Conservation (phyloP, 2,329 filamentous ascomycete species). For the Fusarium napiforme region DNA sequence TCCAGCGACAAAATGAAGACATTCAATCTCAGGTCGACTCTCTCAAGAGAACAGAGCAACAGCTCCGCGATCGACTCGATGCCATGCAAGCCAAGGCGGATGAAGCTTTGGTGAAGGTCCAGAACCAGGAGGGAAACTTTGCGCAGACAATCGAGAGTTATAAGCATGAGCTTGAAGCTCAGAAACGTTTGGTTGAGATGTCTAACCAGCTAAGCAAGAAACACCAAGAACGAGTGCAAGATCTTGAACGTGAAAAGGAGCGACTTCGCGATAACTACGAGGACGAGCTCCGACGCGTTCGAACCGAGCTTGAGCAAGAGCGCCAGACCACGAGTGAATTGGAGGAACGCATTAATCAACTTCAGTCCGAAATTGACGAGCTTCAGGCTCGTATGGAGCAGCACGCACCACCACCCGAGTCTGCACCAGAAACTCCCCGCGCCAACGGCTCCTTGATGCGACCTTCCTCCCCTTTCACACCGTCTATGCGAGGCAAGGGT, state of each 20-base stretch:
- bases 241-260: constrained; percentile 73
- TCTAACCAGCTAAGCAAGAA: constrained; percentile 81
- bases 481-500: constrained; percentile 66
- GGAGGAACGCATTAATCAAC: constrained; percentile 60
- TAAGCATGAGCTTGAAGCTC: constrained; percentile 84
- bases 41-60: constrained; percentile 81
- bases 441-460: constrained; percentile 66
- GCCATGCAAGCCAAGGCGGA: constrained; percentile 89
- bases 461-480: constrained; percentile 68
- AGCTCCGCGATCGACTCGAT: constrained; percentile 82
- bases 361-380: constrained; percentile 66
- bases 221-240: constrained; percentile 75
- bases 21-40: constrained; percentile 80
- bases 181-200: constrained; percentile 82
- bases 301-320: constrained; percentile 67
- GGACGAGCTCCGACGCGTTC: constrained; percentile 65
- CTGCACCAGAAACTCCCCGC: constrained; percentile 69
- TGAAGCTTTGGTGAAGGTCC: constrained; percentile 81
- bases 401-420: constrained; percentile 53
- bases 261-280: constrained; percentile 72
- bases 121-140: constrained; percentile 85
- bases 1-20: constrained; percentile 91
- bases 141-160: constrained; percentile 87
- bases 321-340: constrained; percentile 58
- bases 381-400: constrained; percentile 62